These are phyloP conservation scores for Kurtzmaniella quercitrusa DNA, from an alignment of 1,139 yeast species.

Conservation along the genomic window DNA sequence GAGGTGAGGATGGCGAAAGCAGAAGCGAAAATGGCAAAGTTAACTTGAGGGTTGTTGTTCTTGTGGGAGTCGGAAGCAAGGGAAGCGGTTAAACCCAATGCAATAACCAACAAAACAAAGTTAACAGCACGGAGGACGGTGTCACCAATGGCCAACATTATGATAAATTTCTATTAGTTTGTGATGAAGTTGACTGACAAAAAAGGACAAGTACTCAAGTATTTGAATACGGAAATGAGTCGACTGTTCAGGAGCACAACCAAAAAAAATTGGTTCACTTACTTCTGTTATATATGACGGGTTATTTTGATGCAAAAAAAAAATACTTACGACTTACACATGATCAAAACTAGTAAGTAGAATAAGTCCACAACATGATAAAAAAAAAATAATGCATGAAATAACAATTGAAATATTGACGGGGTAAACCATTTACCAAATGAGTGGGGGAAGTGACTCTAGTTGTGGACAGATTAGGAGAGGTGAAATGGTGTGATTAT, in stretches of 20 bases:
- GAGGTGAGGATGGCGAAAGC: conserved; percentile 83
- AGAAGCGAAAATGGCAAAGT: conserved; percentile 81
- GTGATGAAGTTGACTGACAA: neutral
- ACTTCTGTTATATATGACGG: neutral
- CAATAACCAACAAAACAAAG: conserved; percentile 70
- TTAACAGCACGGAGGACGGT: conserved; percentile 68
- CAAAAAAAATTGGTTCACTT: neutral
- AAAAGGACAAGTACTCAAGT: neutral
- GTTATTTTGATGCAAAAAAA: neutral
- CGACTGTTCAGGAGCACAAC: neutral
- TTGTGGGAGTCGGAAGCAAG: conserved; percentile 63
- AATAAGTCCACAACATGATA: neutral
- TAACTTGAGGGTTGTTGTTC: conserved; percentile 73
- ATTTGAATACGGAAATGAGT: neutral
- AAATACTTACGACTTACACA: neutral
- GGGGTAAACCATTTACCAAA: neutral
- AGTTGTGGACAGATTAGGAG: too few relatives aligned
- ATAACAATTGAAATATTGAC: neutral
- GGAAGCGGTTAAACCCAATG: conserved; percentile 82
- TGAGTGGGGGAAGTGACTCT: too few relatives aligned
- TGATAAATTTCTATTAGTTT: conserved; percentile 7
- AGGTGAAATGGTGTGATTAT: too few relatives aligned
- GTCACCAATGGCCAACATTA: conserved; percentile 67
- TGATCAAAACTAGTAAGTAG: conserved; percentile 1
- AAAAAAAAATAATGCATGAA: neutral